Evolutionary conservation across 73 alveolate species (phyloP), one percentile per base, ranked within the genome.

Genomic region (Symbiodinium natans): DNA sequence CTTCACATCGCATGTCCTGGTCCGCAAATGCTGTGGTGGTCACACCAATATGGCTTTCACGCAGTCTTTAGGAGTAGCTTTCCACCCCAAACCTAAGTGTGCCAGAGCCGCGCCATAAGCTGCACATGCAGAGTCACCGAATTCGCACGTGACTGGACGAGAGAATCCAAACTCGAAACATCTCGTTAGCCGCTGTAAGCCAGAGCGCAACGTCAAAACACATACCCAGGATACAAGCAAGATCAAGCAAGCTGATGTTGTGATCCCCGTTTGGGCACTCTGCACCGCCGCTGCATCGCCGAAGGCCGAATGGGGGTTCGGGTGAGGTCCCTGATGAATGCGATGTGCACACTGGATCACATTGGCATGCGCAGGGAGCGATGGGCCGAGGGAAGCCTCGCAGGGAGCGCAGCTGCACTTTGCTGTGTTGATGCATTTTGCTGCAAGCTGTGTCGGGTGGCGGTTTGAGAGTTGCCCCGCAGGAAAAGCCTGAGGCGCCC

Each of bases 401-500:
- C 80, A 63, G 80, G 80, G 80, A 63, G 80, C 80, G 80, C 80
- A 2, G 29, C 48, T 10, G 34, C 15, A 54, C 41, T 19, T 41
- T 48, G 43, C 38, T 2, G 34, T 46, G 89, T 83, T 25, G 48
- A 5, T 48, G 19, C 83, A 19, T 39, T 52, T n/a, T 29, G 94
- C 41, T 80, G 23, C 19, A 34, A 6, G 9, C 10, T 19, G 36
- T 6, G 48, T 84, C 80, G 93, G 93, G 15, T 13, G 93, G 43
- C 80, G 93, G 46, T 46, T 46, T 36, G 38, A 25, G 19, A 84
- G 48, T 74, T 74, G 13, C 59, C 54, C 59, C 42, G 40, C 63
- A 31, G 54, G 97, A 90, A 85, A 90, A 71, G 97, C 43, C 36
- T 36, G 59, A 52, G 39, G 97, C 77, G 41, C 77, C 80, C 19